phyloP scores from a whole-genome alignment of 2,329 filamentous ascomycete genomes.

The Juglanconis oblonga region DNA sequence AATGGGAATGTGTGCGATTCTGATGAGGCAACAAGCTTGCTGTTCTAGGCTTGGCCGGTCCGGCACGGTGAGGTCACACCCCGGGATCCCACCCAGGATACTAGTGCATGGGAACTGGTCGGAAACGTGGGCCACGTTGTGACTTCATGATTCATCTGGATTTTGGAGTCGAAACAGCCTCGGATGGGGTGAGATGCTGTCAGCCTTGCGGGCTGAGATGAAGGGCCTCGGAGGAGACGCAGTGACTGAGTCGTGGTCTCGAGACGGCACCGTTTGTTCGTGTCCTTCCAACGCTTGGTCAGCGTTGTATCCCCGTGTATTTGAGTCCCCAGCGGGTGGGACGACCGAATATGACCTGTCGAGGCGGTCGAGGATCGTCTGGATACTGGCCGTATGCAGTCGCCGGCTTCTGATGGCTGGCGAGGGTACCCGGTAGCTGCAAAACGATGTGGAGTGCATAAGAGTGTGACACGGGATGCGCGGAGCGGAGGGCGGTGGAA shows the following conservation, averaged over 20 bases:
- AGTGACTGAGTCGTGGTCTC: too few species aligned
- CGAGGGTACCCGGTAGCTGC: too few species aligned
- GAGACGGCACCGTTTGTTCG: too few species aligned
- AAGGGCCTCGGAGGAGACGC: too few species aligned
- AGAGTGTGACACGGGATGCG: not conserved
- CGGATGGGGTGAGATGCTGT: too few species aligned
- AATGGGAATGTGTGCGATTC: not conserved
- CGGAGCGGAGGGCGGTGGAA: not conserved
- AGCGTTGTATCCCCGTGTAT: too few species aligned
- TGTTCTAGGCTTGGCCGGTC: not conserved
- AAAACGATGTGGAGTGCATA: not conserved
- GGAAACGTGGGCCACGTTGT: not conserved
- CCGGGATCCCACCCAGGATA: not conserved
- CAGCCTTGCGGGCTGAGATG: too few species aligned
- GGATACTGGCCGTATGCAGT: not conserved
- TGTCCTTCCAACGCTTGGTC: too few species aligned
- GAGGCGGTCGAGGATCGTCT: not conserved
- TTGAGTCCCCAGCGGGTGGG: too few species aligned
- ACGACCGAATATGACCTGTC: not conserved
- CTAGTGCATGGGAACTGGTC: not conserved
- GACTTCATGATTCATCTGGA: not conserved
- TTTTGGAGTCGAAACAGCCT: too few species aligned
- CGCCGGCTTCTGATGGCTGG: too few species aligned
- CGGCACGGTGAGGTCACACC: not conserved
- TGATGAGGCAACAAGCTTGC: not conserved